Base-by-base conservation (phyloP, 2,329 filamentous ascomycete genomes). In the Verticillium alfalfae region DNA sequence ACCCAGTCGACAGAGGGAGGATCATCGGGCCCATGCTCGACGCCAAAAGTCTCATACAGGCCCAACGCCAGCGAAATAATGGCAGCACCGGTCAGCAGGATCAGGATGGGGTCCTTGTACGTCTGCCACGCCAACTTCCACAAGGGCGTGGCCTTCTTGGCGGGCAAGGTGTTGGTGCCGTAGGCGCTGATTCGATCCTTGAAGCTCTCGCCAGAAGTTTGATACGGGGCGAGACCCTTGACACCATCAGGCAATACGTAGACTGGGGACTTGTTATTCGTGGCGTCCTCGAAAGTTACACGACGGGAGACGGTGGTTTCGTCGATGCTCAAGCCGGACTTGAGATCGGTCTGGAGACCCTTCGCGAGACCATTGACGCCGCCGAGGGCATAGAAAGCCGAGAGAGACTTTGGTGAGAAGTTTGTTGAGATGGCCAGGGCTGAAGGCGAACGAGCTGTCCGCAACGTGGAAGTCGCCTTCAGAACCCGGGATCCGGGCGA, bases 401-500 rank as follows among this genome's bases (percentile, higher is more conserved):
- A 78, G 63, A 91, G 76, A 66, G 83, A 92, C 75, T 93, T 93
- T 0, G 90, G 90, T 92, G 61, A 91, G 78, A 26, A 93, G 76
- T 73, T 92, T 93, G 66, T 86, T 87, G 68, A 93, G 75, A 63
- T 92, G 89, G 5, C 90, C 90, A 1, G 88, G 88, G 1, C 87
- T 84, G 68, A 90, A 92, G 4, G 88, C 90, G 66, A 92, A 93
- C 55, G 84, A 87, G 71, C 91, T 92, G 70, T 91, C 92, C 57
- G 88, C 81, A 10, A 90, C 83, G 39, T 84, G 69, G 67, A 92
- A 93, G 67, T 91, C 88, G 6, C 75, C 79, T 73, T 92, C 89
- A 0, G 85, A 88, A 4, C 88, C 88, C 88, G 4, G 88, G 88
- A 71, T 92, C 89, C 0, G 90, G 87, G 56, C 78, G 80, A 9